These are phyloP conservation scores for Candida easanensis DNA, from an alignment of 805 yeast genomes.

Conservation along the genomic window DNA sequence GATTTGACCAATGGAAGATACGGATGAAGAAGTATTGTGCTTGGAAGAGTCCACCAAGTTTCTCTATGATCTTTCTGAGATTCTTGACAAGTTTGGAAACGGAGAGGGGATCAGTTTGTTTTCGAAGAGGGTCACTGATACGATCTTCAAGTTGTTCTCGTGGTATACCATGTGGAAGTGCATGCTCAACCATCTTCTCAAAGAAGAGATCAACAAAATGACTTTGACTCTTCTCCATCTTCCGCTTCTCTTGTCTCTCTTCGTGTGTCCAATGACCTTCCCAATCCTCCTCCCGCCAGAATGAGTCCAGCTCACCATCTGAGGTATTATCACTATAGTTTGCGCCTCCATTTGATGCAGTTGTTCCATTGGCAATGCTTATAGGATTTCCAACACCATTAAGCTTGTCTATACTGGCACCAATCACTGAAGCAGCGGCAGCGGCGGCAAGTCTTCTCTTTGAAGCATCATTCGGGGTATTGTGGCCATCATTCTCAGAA, in stretches of 20 bases:
- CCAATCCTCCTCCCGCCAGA: conserved; percentile 18
- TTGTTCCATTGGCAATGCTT: not conserved
- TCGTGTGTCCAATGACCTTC: conserved; percentile 10
- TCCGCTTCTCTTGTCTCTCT: conserved; percentile 8
- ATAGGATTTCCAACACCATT: not conserved
- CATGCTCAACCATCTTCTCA: conserved; percentile 48
- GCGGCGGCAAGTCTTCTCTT: conserved; percentile 34
- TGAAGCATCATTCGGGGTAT: conserved; percentile 19
- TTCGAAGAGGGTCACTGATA: conserved; percentile 43
- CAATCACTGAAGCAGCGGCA: conserved; percentile 42
- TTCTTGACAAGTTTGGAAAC: conserved; percentile 54
- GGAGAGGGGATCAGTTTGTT: conserved; percentile 51
- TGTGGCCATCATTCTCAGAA: conserved; percentile 9
- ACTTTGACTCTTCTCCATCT: conserved; percentile 22
- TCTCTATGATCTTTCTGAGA: conserved; percentile 51
- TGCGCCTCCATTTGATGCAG: not conserved
- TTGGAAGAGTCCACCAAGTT: conserved; percentile 54
- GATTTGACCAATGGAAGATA: conserved; percentile 71
- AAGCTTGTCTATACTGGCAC: conserved; percentile 42
- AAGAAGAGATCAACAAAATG: conserved; percentile 61
- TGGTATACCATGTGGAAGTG: conserved; percentile 47
- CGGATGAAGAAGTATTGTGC: conserved; percentile 60
- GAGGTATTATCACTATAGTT: conserved; percentile 14
- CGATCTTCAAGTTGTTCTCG: conserved; percentile 40
- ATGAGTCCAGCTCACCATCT: conserved; percentile 27